Conservation (phyloP, 176 grass and related monocot species). For the bread wheat (Triticum aestivum) region DNA sequence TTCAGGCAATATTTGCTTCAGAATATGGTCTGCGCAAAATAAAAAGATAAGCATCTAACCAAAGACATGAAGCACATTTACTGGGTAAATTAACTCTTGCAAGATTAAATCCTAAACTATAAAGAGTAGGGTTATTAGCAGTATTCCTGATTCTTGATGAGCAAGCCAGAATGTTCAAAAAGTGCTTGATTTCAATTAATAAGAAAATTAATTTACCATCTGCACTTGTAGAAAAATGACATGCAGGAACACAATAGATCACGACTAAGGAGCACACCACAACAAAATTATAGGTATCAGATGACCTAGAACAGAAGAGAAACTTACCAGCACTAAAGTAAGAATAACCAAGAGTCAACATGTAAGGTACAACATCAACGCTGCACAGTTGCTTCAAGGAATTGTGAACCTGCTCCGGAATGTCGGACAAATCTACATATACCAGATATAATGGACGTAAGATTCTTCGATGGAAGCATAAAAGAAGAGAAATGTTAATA, state of each 20-base stretch:
- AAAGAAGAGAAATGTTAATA: background rate
- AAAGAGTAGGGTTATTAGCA: background rate
- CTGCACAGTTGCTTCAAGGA: slow-evolving; percentile 73
- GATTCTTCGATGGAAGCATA: slow-evolving; percentile 4
- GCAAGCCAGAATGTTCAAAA: background rate
- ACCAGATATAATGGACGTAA: slow-evolving; percentile 11
- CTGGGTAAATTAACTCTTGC: background rate
- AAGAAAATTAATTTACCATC: background rate
- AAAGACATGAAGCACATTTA: background rate
- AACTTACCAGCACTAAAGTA: slow-evolving; percentile 86
- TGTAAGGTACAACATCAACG: slow-evolving; percentile 66
- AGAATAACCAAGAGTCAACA: slow-evolving; percentile 83
- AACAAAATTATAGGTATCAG: background rate
- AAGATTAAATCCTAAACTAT: background rate
- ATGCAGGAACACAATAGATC: background rate
- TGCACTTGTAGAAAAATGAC: background rate
- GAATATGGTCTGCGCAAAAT: slow-evolving; percentile 70
- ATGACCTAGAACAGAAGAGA: slow-evolving; percentile 22
- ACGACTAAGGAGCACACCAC: background rate
- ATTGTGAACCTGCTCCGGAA: slow-evolving; percentile 52
- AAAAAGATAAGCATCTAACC: slow-evolving; percentile 9
- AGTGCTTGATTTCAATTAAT: background rate
- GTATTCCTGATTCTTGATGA: background rate
- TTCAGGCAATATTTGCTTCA: slow-evolving; percentile 76
- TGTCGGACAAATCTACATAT: slow-evolving; percentile 71